Conservation (phyloP, 2,329 filamentous ascomycete species). For the Aspergillus transmontanensis region DNA sequence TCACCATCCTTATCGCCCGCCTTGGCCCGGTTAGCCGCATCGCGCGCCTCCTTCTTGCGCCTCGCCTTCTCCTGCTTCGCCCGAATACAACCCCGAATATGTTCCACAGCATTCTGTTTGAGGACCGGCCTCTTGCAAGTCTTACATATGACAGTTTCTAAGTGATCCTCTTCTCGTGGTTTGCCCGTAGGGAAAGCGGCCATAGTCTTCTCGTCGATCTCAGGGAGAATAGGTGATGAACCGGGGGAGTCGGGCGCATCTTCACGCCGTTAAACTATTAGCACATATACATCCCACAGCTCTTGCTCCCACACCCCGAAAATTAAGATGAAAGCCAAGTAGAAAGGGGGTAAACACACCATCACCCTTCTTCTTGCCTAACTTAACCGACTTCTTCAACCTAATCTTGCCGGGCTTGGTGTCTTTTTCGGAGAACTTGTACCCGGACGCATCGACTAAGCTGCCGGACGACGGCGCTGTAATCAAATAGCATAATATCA, state of each 20-base stretch:
- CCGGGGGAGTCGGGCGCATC: constrained; percentile 34
- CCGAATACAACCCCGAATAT: constrained; percentile 81
- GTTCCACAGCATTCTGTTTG: constrained; percentile 71
- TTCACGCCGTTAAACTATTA: constrained; percentile 3
- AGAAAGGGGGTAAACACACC: constrained; percentile 23
- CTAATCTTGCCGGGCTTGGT: constrained; percentile 48
- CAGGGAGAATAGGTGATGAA: constrained; percentile 47
- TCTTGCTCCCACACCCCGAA: background rate
- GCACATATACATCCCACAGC: background rate
- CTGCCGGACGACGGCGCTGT: constrained; percentile 28
- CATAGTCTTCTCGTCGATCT: constrained; percentile 73
- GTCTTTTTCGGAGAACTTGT: constrained; percentile 49
- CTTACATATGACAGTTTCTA: constrained; percentile 83
- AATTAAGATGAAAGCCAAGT: background rate
- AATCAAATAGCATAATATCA: background rate
- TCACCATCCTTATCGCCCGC: constrained; percentile 48
- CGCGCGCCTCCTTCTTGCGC: constrained; percentile 73
- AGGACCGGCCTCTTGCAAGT: constrained; percentile 90
- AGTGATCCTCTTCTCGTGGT: constrained; percentile 77
- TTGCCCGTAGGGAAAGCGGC: constrained; percentile 80
- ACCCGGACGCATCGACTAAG: constrained; percentile 49
- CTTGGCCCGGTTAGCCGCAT: constrained; percentile 67
- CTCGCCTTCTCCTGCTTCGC: constrained; percentile 82
- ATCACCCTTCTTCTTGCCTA: constrained; percentile 36
- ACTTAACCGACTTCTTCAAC: constrained; percentile 40